phyloP scores from a whole-genome alignment of 225 moss, liverwort and hornwort species.

The Marchantia paleacea region DNA sequence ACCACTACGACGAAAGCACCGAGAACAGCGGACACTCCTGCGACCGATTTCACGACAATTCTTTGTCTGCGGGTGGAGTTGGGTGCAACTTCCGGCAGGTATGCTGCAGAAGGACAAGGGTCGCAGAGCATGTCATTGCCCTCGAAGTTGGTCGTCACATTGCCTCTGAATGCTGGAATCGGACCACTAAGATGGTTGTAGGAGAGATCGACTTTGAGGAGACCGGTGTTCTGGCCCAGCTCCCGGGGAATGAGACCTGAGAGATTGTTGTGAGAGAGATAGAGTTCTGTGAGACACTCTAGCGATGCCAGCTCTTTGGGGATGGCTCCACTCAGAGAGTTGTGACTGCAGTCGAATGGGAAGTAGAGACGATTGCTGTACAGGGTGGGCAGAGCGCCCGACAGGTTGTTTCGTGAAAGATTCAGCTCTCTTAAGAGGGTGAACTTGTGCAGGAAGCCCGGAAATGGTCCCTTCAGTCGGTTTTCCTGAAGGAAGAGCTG shows the following conservation, averaged over 20 bases:
- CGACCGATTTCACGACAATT: neutral
- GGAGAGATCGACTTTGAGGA: conserved; percentile 23
- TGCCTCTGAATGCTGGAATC: neutral
- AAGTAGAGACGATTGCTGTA: neutral
- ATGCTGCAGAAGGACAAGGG: neutral
- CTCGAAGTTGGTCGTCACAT: neutral
- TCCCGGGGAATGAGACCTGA: conserved; percentile 26
- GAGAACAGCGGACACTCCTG: neutral
- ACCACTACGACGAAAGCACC: neutral
- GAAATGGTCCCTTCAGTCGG: neutral
- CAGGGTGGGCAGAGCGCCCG: neutral
- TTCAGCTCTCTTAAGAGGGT: neutral
- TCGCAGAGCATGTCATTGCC: neutral
- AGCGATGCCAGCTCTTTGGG: conserved; percentile 23
- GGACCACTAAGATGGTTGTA: conserved; percentile 6
- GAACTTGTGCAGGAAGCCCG: neutral
- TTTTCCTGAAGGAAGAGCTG: conserved; percentile 1
- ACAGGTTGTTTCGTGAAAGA: conserved; percentile 3
- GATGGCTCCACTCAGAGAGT: conserved; percentile 37
- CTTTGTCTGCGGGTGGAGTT: neutral
- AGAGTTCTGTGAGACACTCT: conserved; percentile 25
- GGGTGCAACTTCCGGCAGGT: neutral
- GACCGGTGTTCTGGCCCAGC: conserved; percentile 5
- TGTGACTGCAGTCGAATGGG: conserved; percentile 1
- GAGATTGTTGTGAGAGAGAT: conserved; percentile 33